These are phyloP conservation scores for Acanthamoeba castellanii DNA, from an alignment of 208 protist genomes.

Conservation along the genomic window DNA sequence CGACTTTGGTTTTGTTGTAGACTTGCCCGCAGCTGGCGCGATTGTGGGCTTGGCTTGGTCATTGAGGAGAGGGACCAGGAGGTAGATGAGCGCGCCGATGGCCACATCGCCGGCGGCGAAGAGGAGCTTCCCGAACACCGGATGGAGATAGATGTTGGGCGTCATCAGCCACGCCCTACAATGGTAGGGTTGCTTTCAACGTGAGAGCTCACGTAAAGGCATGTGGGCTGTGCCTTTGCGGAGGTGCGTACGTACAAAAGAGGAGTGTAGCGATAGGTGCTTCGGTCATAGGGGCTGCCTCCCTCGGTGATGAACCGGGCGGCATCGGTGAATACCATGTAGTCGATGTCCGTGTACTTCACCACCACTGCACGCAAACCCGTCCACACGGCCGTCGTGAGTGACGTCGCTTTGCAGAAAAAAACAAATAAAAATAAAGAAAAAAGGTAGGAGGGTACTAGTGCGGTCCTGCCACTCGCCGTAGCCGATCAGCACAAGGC, in stretches of 20 bases:
- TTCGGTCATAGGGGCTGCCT: slow-evolving; percentile 85
- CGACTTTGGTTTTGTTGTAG: neutral
- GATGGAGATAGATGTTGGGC: slow-evolving; percentile 86
- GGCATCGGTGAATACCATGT: slow-evolving; percentile 89
- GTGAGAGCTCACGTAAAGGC: neutral
- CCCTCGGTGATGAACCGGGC: slow-evolving; percentile 87
- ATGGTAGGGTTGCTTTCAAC: neutral
- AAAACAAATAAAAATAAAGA: neutral
- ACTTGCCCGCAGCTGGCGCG: neutral
- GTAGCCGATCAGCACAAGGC: slow-evolving; percentile 27
- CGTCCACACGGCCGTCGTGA: neutral
- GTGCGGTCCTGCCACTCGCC: slow-evolving; percentile 67
- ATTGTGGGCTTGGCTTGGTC: neutral
- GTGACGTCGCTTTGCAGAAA: neutral
- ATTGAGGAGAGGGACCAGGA: slow-evolving; percentile 70
- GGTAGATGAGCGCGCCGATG: slow-evolving; percentile 84
- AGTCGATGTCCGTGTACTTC: slow-evolving; percentile 89
- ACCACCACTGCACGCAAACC: neutral
- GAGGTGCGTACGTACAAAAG: slow-evolving; percentile 78
- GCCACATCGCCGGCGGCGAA: slow-evolving; percentile 87
- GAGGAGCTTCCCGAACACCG: slow-evolving; percentile 89
- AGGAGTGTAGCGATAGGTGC: slow-evolving; percentile 91
- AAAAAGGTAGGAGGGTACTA: neutral
- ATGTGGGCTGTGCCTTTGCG: neutral
- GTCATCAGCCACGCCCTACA: slow-evolving; percentile 83